Base-by-base conservation (phyloP, 192 early-diverging fungal genomes). In the Coemansia sp. region DNA sequence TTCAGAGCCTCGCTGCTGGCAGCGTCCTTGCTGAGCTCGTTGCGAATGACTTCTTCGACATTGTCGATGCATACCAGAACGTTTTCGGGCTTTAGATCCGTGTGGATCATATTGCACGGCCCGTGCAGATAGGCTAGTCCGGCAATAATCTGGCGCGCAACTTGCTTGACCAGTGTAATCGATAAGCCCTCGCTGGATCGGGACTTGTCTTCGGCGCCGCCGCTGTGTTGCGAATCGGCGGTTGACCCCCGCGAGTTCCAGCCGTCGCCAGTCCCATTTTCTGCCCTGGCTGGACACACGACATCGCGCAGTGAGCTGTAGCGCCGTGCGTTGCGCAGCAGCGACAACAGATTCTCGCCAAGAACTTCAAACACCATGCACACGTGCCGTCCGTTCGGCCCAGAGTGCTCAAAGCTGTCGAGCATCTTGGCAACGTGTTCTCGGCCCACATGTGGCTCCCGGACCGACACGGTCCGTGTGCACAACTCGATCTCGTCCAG, bases 311-410 rank as follows among this genome's bases (percentile, higher is more conserved):
- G 45, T 17, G 65, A 57, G 21, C 70, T 44, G 27, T 73, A 68
- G 55, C 62, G 64, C 36, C 62, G 69, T 7, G 75, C 64, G 32
- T 78, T 78, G 47, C 89, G 83, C 46, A 99, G 91, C 55, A 99
- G 69, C 14, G 87, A 89, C 34, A 99, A 67, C 29, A 99, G 76
- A 43, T 95, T 99, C 52, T 94, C 94, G 30, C 96, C 96, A 26
- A 99, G 72, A 0, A 96, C 92, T 64, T 99, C 96, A 75, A 99
- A 97, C 5, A 90, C 90, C 94, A 99, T 99, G 62, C 89, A 90
- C 12, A 99, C 87, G 54, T 98, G 94, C 4, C 78, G 70, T 8
- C 96, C 96, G 67, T 98, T 85, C 1, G 87, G 89, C 3, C 96
- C 96, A 8, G 79, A 67, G 59, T 90, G 85, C 68, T 85, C 84